Evolutionary conservation across 2,329 filamentous ascomycete genomes (phyloP).

Genomic region (Botrytis medusae): DNA sequence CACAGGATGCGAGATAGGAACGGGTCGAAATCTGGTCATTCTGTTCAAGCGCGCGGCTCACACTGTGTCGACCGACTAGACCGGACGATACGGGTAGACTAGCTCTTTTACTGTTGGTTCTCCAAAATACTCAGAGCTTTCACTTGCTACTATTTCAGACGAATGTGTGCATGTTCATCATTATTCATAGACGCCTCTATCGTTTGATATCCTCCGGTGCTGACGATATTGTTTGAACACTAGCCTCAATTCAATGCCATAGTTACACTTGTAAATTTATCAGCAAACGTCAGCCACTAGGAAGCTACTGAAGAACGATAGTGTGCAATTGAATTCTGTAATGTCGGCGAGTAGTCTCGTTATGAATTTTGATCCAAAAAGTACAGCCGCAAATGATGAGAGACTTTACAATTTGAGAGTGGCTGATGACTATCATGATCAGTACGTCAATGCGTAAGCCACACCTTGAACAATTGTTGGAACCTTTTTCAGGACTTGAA

Average conservation of each 20-base stretch:
- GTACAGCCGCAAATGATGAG: background rate
- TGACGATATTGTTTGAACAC: background rate
- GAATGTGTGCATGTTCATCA: background rate
- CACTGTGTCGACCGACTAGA: background rate
- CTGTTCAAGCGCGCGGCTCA: background rate
- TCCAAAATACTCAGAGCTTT: accelerated
- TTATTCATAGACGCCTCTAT: background rate
- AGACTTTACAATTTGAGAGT: background rate
- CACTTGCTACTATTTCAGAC: background rate
- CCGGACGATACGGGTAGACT: background rate
- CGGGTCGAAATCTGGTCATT: background rate
- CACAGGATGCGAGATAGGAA: background rate
- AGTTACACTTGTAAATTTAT: background rate
- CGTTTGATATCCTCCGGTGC: background rate
- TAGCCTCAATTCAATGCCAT: background rate
- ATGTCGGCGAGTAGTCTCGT: background rate
- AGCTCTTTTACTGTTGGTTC: background rate
- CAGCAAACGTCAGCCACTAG: background rate
- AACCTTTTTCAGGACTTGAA: too few relatives aligned
- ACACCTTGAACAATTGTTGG: too few relatives aligned
- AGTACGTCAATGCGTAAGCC: too few relatives aligned
- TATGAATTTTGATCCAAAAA: background rate
- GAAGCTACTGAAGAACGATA: background rate
- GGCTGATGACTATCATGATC: background rate
- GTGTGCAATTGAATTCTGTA: background rate